These are phyloP conservation scores for Rhizoctonia solani DNA, from an alignment of 1,284 basidiomycete species.

Conservation along the genomic window DNA sequence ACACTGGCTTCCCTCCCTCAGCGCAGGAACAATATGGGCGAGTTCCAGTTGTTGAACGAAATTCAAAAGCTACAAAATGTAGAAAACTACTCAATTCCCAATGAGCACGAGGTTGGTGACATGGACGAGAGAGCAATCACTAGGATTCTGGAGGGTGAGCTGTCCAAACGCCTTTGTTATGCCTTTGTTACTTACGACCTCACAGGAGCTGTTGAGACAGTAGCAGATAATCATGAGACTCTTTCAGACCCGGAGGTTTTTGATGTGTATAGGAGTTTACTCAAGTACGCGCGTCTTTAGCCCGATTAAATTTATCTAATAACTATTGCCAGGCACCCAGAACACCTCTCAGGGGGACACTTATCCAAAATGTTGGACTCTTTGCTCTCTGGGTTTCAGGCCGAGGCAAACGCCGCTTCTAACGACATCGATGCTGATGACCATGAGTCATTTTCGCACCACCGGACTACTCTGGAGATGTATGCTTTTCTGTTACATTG, in stretches of 20 bases:
- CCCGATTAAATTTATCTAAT: neutral
- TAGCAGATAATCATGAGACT: slow-evolving; percentile 70
- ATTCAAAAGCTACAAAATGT: slow-evolving; percentile 63
- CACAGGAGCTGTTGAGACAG: slow-evolving; percentile 72
- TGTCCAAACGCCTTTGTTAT: neutral
- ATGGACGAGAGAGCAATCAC: slow-evolving; percentile 52
- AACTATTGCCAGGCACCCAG: slow-evolving; percentile 50
- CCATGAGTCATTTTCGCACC: slow-evolving; percentile 66
- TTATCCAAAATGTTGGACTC: slow-evolving; percentile 82
- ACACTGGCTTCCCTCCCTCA: too few species aligned
- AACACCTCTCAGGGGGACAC: slow-evolving; percentile 58
- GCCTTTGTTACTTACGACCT: neutral
- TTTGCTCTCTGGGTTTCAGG: slow-evolving; percentile 67
- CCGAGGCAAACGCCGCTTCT: slow-evolving; percentile 69
- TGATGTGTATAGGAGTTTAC: slow-evolving; percentile 76
- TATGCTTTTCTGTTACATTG: slow-evolving; percentile 87
- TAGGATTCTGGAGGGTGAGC: slow-evolving; percentile 57
- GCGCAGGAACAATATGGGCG: slow-evolving; percentile 38
- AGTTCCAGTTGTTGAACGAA: slow-evolving; percentile 78
- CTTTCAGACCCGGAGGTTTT: slow-evolving; percentile 70
- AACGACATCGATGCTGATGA: slow-evolving; percentile 62
- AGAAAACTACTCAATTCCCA: slow-evolving; percentile 60
- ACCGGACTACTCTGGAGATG: slow-evolving; percentile 79
- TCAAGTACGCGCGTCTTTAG: slow-evolving; percentile 54
- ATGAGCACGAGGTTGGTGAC: slow-evolving; percentile 64